Base-by-base conservation (phyloP, 352 stramenopile species). In the Peronospora belbahrii region DNA sequence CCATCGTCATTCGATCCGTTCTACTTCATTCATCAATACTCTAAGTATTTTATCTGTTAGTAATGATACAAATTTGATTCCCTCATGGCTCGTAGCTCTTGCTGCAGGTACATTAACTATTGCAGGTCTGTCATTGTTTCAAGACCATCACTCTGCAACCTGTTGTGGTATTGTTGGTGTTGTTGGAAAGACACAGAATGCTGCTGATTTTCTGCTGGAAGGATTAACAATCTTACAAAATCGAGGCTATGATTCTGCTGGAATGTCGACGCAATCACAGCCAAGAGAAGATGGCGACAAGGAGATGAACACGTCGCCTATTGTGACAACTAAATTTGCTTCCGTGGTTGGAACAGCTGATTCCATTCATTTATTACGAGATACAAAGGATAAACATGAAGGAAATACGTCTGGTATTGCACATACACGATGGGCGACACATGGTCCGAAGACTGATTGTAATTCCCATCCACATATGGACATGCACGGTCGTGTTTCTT, bases 381-480 rank as follows among this genome's bases (percentile, higher is more conserved):
- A 89, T 32, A 88, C 95, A 31, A 74, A 75, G 40, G 56, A 59
- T 18, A 56, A 75, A 27, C 83, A 96, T 57, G 55, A 62, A 3
- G 74, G 87, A 44, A 96, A 98, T 74, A 79, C 73, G 6, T 68
- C 97, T 11, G 97, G 96, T 34, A 98, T 99, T 57, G 97, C 95
- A 22, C 97, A 99, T 74, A 99, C 96, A n/a, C 95, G 97, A 8
- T 99, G 96, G 96, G 96, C 96, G 9, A 99, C 96, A 6, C 96
- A 99, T 65, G 97, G 96, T 34, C 67, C 81, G 39, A 98, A 98
- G 65, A 99, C 95, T 5, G 95, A 99, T 75, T 77, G 82, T 48
- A 99, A 99, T 83, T 96, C 95, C 18, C 97, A 99, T 67, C 96
- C 97, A 27, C 96, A 99, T 70, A 90, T 65, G 40, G 95, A 98